Base-by-base conservation (phyloP, 768 basidiomycete species). In the Hydnomerulius pinastri region DNA sequence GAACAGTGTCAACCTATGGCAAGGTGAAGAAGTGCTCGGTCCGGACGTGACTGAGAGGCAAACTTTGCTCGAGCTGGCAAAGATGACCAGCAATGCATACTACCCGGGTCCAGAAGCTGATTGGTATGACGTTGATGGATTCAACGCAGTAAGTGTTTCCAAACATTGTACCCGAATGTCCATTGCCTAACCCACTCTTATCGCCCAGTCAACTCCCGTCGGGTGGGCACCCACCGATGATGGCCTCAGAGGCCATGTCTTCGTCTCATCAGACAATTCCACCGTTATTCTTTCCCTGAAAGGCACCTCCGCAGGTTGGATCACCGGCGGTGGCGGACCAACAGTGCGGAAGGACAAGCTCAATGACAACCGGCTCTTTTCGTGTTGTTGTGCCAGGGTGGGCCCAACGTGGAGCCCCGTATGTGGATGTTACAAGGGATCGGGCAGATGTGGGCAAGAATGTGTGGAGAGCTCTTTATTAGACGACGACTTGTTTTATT, bases 301-400 rank as follows among this genome's bases (percentile, higher is more conserved):
- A 63, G 96, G 96, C n/a, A 98, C 96, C 0, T 91, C 90, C 2
- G 84, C 88, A 2, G 76, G 77, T 9, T 72, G 71, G 70, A 75
- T 86, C 8, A 78, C 85, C 61, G 77, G 90, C 7, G 83, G 82
- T 15, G 86, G 89, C 2, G 92, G 93, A 4, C 86, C 90, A 11
- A 97, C 95, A 8, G 78, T 82, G 33, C 79, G 77, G 61, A 97
- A 89, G 68, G 96, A 98, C 74, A 96, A 94, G 71, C 69, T 86
- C 50, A 98, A 98, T 70, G 95, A 98, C 61, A 98, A 96, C 63
- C 72, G 95, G n/a, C 72, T 98, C 28, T 96, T 96, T 73, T 88
- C 92, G 4, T 98, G 96, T 69, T 98, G 96, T 68, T 98, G 96
- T 61, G 95, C 93, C 2, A 79, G 89, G 6, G 90, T 98, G n/a